A percentile compares a stretch with the other conserved stretches of the same genome.
phyloP scores from a whole-genome alignment of 495 filamentous ascomycete species.

The Lophiostoma macrostomum region DNA sequence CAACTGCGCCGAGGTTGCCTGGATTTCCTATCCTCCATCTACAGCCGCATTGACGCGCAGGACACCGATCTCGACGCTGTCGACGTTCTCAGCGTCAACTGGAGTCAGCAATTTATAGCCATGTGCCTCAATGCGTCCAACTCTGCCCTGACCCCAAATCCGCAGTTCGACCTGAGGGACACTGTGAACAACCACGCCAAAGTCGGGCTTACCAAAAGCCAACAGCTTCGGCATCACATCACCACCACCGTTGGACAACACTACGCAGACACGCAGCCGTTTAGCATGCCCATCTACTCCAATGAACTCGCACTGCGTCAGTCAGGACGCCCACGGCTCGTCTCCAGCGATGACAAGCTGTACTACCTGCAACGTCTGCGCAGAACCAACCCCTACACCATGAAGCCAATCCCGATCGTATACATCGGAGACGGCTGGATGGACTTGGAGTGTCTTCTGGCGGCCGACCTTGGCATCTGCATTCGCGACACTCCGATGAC shows the following conservation, averaged over 20 bases:
- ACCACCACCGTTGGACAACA: too few relatives aligned
- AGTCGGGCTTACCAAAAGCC: too few relatives aligned
- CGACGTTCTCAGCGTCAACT: conserved; percentile 40
- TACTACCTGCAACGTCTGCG: conserved; percentile 4
- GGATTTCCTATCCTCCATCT: conserved; percentile 14
- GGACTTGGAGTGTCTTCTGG: conserved; percentile 39
- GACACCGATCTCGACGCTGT: conserved; percentile 10
- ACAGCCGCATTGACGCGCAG: not conserved
- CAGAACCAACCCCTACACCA: not conserved
- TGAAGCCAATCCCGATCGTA: conserved; percentile 9
- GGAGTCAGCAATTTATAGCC: conserved; percentile 35
- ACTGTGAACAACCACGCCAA: conserved; percentile 31
- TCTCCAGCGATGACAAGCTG: conserved; percentile 38
- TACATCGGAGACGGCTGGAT: conserved; percentile 42
- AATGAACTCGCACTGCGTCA: conserved; percentile 32
- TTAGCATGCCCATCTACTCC: too few relatives aligned
- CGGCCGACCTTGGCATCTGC: conserved; percentile 39
- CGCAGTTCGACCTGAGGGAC: not conserved
- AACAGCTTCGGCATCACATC: too few relatives aligned
- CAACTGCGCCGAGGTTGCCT: conserved; percentile 32
- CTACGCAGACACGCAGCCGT: too few relatives aligned
- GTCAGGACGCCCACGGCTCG: conserved; percentile 23
- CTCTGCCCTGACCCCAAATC: not conserved
- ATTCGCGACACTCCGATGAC: conserved; percentile 33
- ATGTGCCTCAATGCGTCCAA: conserved; percentile 1